These are phyloP conservation scores for Nicotiana obtusifolia DNA, from an alignment of 257 asterid species.

Conservation along the genomic window DNA sequence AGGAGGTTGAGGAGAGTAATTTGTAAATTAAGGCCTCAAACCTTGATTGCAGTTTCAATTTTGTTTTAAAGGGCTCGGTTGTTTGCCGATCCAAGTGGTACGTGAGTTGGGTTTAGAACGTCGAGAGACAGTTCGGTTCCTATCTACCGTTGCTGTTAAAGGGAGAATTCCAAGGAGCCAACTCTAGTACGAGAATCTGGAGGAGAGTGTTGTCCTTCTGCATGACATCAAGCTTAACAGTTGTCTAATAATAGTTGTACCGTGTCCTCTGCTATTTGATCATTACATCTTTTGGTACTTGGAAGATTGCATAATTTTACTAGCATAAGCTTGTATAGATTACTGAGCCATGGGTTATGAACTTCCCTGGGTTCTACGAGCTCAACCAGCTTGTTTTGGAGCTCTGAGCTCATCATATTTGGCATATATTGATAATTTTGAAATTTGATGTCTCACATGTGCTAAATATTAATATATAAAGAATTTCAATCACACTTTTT, in stretches of 20 bases:
- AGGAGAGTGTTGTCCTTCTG: not conserved
- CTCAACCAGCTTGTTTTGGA: not conserved
- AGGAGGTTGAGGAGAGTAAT: not conserved
- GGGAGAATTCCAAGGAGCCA: no score
- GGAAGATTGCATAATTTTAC: not conserved
- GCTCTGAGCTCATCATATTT: not conserved
- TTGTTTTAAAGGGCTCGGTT: not conserved
- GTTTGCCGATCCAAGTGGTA: no score
- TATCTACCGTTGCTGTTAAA: no score
- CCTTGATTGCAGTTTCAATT: not conserved
- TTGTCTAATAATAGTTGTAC: no score
- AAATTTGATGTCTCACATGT: conserved; percentile 1
- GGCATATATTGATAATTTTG: not conserved
- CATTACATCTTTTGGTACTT: no score
- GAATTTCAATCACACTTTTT: not conserved
- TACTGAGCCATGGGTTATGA: not conserved
- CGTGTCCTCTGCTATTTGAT: no score
- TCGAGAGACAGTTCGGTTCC: no score
- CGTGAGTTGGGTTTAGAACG: no score
- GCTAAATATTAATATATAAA: not conserved
- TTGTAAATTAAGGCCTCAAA: not conserved
- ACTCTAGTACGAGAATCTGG: not conserved
- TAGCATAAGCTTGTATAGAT: not conserved
- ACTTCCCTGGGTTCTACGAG: not conserved
- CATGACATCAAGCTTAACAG: not conserved